Evolutionary conservation across 768 basidiomycete genomes (phyloP).

Genomic region (Tricholoma hemisulphureum): DNA sequence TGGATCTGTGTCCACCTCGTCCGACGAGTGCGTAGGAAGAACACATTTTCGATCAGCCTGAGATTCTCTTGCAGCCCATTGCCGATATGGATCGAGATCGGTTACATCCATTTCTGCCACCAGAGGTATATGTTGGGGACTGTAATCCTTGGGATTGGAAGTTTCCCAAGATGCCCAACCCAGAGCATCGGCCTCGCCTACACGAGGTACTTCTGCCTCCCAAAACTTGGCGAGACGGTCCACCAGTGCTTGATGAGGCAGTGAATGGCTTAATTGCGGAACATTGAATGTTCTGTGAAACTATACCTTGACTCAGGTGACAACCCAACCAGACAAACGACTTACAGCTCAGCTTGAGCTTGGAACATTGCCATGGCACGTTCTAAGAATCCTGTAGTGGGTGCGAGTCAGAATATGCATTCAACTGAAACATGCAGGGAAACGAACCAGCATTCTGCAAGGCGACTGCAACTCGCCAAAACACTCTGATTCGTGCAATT

Average conservation of each 20-base stretch:
- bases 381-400: conserved; percentile 61
- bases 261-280: conserved; percentile 44
- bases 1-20: conserved; percentile 57
- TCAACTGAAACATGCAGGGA: not conserved
- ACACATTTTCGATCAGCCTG: conserved; percentile 40
- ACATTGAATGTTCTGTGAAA: conserved; percentile 53
- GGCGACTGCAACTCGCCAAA: conserved; percentile 69
- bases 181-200: conserved; percentile 61
- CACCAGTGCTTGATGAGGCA: conserved; percentile 37
- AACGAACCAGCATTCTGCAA: conserved; percentile 64
- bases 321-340: not conserved
- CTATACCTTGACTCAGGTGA: conserved; percentile 1
- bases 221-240: conserved; percentile 62
- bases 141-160: conserved; percentile 38
- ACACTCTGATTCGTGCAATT: conserved; percentile 52
- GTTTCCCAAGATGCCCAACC: conserved; percentile 71
- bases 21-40: conserved; percentile 54
- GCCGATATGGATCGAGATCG: conserved; percentile 60
- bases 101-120: conserved; percentile 2
- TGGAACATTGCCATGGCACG: conserved; percentile 77
- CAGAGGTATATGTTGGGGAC: conserved; percentile 5
- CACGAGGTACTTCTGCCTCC: conserved; percentile 79
- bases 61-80: conserved; percentile 65
- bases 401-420: conserved; percentile 8
- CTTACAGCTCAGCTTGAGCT: conserved; percentile 81